Conservation (phyloP, 208 protist species). For the Leishmania arabica region DNA sequence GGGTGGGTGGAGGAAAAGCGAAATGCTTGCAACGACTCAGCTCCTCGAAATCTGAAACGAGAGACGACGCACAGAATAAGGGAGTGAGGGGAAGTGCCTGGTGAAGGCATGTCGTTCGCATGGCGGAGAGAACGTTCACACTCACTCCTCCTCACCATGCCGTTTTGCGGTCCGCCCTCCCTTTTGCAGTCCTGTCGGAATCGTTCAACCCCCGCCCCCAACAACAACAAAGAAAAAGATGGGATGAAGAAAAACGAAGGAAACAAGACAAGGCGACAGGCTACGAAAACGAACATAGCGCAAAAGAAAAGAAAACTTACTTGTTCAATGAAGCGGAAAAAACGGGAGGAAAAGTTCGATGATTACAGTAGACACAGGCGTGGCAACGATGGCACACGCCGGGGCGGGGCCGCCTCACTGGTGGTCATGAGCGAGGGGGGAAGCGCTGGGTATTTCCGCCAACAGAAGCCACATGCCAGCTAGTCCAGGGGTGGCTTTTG, state of each 20-base stretch:
- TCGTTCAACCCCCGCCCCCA: background rate
- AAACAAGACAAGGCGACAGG: background rate
- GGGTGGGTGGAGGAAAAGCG: background rate
- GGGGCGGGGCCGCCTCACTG: background rate
- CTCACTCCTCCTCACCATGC: background rate
- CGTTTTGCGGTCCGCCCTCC: background rate
- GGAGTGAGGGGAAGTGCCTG: background rate
- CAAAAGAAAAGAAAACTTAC: background rate
- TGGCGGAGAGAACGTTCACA: background rate
- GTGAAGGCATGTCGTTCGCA: background rate
- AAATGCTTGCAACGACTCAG: background rate
- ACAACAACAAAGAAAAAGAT: background rate
- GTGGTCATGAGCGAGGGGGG: background rate
- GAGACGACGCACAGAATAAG: background rate
- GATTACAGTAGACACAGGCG: background rate
- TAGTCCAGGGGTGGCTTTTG: conserved; percentile 5
- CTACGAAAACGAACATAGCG: background rate
- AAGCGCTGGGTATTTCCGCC: background rate
- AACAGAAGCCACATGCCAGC: background rate
- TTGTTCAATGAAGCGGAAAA: background rate
- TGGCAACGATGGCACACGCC: background rate
- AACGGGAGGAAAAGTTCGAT: background rate
- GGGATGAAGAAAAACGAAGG: background rate
- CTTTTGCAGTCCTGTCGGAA: background rate
- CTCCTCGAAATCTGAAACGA: conserved; percentile 1